Evolutionary conservation across 1,139 yeast genomes (phyloP).

Genomic region (Sugiyamaella grinbergsii): DNA sequence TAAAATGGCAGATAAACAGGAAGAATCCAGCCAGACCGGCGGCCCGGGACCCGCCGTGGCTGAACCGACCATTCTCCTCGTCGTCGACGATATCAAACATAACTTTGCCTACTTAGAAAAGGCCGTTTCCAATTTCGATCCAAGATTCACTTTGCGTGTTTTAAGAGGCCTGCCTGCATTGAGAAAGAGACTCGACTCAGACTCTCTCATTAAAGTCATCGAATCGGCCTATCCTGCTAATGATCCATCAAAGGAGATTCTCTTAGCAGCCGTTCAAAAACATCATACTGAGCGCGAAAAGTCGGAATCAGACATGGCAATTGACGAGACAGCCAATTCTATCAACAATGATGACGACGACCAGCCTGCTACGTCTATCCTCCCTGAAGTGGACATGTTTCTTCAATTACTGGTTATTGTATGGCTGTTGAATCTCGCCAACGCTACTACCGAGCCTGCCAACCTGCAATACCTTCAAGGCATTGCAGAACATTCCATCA

Average conservation of each 20-base stretch:
- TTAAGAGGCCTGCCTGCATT: constrained; percentile 79
- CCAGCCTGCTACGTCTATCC: constrained; percentile 35
- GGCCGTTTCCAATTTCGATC: constrained; percentile 78
- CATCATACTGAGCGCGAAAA: constrained; percentile 27
- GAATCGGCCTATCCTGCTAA: constrained; percentile 55
- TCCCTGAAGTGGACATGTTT: constrained; percentile 82
- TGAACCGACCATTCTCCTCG: constrained; percentile 8
- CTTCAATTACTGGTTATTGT: constrained; percentile 78
- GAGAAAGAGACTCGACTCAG: constrained; percentile 62
- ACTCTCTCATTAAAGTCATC: constrained; percentile 57
- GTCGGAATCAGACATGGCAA: constrained; percentile 26
- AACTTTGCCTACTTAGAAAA: constrained; percentile 61
- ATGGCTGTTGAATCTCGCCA: constrained; percentile 67
- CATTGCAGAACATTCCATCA: constrained; percentile 51
- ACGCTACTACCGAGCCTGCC: constrained; percentile 41
- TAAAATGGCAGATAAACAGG: constrained; percentile 11
- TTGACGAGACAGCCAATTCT: constrained; percentile 5
- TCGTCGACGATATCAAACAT: constrained; percentile 50
- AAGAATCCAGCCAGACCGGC: background rate
- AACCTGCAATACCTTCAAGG: constrained; percentile 4
- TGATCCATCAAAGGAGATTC: constrained; percentile 48
- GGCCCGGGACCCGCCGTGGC: background rate
- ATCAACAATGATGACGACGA: no score
- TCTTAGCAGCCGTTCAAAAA: constrained; percentile 44
- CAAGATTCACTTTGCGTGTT: constrained; percentile 82